phyloP scores from a whole-genome alignment of 1,284 basidiomycete species.

The Puccinia polysora region DNA sequence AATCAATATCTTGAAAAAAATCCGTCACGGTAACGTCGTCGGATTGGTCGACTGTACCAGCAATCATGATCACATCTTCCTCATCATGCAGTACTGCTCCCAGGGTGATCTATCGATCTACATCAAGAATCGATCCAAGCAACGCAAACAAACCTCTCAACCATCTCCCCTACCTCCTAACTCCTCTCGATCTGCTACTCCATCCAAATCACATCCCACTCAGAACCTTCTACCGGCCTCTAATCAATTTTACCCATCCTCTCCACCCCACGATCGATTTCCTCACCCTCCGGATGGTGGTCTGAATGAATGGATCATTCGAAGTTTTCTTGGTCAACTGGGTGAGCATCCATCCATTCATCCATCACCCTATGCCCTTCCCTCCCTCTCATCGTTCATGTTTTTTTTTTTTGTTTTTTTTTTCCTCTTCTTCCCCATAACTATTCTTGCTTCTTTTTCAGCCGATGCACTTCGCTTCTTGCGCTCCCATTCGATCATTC shows the following conservation, averaged over 20 bases:
- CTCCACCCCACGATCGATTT: too few species aligned
- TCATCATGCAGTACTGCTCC: slow-evolving; percentile 96
- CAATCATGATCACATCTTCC: slow-evolving; percentile 86
- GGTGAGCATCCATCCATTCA: slow-evolving; percentile 58
- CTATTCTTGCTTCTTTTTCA: slow-evolving; percentile 54
- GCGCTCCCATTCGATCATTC: slow-evolving; percentile 80
- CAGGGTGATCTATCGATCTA: slow-evolving; percentile 93
- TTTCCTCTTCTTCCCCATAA: not conserved
- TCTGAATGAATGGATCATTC: slow-evolving; percentile 80
- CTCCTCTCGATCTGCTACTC: not conserved
- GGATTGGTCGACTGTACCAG: slow-evolving; percentile 85
- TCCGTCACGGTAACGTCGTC: slow-evolving; percentile 90
- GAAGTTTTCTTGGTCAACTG: slow-evolving; percentile 87
- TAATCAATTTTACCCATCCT: too few species aligned
- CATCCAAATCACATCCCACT: slow-evolving; percentile 25
- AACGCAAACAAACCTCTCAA: slow-evolving; percentile 60
- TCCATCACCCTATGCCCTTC: not conserved
- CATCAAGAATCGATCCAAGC: slow-evolving; percentile 86
- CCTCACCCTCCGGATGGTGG: slow-evolving; percentile 87
- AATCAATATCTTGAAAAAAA: slow-evolving; percentile 90
- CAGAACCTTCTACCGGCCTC: slow-evolving; percentile 11
- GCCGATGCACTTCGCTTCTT: slow-evolving; percentile 90
- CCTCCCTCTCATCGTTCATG: not conserved
- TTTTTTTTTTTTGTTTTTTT: too few species aligned
- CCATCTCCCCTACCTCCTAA: not conserved